Conservation (phyloP, 345 rosid species). For the Bretschneidera sinensis region DNA sequence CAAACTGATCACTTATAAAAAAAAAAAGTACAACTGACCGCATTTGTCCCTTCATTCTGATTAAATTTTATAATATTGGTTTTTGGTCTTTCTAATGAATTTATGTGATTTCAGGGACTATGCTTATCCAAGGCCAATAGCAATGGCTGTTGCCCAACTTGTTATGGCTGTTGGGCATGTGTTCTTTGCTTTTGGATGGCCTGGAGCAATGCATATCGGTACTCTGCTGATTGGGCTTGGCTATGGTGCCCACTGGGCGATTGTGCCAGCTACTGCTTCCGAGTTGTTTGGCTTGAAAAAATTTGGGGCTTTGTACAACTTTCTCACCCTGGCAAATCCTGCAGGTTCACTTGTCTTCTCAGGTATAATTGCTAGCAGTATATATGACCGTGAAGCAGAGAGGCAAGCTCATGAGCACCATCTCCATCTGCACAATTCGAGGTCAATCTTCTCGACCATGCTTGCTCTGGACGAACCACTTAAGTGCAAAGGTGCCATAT, state of each 20-base stretch:
- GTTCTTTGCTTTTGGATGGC: constrained; percentile 91
- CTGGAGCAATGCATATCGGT: constrained; percentile 84
- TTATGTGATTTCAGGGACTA: constrained; percentile 43
- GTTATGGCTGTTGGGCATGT: constrained; percentile 88
- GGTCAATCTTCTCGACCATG: constrained; percentile 24
- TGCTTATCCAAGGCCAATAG: constrained; percentile 86
- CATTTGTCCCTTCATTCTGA: background rate
- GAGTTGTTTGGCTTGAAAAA: constrained; percentile 96
- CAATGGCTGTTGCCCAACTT: constrained; percentile 79
- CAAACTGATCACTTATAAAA: constrained; percentile 13
- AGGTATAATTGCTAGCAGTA: constrained; percentile 81
- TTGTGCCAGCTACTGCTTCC: constrained; percentile 94
- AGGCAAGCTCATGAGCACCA: constrained; percentile 51
- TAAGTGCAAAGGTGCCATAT: constrained; percentile 72
- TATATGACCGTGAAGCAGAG: constrained; percentile 88
- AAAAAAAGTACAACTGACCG: too few species aligned
- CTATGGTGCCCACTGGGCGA: constrained; percentile 99
- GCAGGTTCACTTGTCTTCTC: constrained; percentile 95
- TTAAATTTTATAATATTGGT: constrained; percentile 1
- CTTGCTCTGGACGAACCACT: constrained; percentile 43
- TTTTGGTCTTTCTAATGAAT: constrained; percentile 9
- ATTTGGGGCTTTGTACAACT: constrained; percentile 90
- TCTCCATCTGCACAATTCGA: constrained; percentile 13
- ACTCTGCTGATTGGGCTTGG: constrained; percentile 90
- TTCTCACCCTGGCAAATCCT: constrained; percentile 93